Evolutionary conservation across 2,329 filamentous ascomycete species (phyloP).

Genomic region (Arthrobotrys conoides): DNA sequence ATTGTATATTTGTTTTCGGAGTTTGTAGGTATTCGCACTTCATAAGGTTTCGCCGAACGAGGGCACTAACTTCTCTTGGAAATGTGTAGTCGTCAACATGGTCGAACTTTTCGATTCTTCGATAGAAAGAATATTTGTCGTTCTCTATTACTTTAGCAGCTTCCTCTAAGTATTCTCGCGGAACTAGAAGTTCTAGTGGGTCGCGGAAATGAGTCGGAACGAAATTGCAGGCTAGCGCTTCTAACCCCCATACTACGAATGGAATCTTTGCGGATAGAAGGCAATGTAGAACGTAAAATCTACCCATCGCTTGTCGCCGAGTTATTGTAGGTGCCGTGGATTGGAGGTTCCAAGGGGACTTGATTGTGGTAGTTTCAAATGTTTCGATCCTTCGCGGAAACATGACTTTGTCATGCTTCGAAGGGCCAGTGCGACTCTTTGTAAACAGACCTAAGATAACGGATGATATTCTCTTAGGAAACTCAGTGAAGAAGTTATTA

Average conservation of each 20-base stretch:
- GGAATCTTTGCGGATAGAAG: conserved; percentile 25
- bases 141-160: conserved; percentile 29
- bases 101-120: conserved; percentile 22
- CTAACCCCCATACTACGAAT: conserved; percentile 45
- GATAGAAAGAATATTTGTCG: conserved; percentile 26
- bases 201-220: conserved; percentile 38
- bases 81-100: conserved; percentile 37
- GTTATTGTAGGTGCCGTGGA: conserved; percentile 22
- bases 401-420: not conserved
- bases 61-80: conserved; percentile 15
- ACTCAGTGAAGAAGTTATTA: not conserved
- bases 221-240: conserved; percentile 43
- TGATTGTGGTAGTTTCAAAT: not conserved
- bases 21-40: conserved; percentile 40
- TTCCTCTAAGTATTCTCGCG: conserved; percentile 9
- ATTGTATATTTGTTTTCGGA: conserved; percentile 5
- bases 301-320: conserved; percentile 14
- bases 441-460: not conserved
- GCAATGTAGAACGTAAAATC: conserved; percentile 15
- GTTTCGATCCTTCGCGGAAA: not conserved
- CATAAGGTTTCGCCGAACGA: conserved; percentile 30
- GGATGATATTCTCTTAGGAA: not conserved
- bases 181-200: conserved; percentile 45
- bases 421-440: not conserved
- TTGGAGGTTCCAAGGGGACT: conserved; percentile 22